phyloP scores from a whole-genome alignment of 2,329 filamentous ascomycete genomes.

The Endoconidiophora laricicola region DNA sequence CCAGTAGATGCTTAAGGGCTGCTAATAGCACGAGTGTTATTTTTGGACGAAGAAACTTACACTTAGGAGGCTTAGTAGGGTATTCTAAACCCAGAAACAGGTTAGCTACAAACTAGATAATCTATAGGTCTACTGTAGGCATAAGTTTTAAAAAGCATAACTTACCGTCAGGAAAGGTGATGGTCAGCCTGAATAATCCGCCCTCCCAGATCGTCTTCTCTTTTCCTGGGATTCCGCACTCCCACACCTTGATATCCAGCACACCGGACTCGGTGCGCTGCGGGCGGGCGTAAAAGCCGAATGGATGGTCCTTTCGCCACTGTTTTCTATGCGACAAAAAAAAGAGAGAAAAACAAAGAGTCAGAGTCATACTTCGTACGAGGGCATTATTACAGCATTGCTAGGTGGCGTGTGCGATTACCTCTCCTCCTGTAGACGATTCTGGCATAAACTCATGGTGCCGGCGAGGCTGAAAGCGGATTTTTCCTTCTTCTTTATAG shows the following conservation, averaged over 20 bases:
- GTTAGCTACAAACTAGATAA: background rate
- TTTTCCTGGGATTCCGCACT: conserved; percentile 90
- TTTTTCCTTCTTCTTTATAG: too few relatives aligned
- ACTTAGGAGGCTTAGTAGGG: conserved; percentile 96
- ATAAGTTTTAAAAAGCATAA: conserved; percentile 12
- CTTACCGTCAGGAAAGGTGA: conserved; percentile 84
- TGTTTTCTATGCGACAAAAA: conserved; percentile 51
- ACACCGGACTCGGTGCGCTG: conserved; percentile 59
- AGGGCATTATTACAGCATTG: background rate
- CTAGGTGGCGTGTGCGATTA: conserved; percentile 22
- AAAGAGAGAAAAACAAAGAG: background rate
- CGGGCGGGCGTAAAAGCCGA: conserved; percentile 91
- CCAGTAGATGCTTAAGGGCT: too few relatives aligned
- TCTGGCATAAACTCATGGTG: conserved; percentile 47
- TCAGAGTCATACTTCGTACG: conserved; percentile 4
- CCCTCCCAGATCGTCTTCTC: conserved; percentile 96
- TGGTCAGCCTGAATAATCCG: conserved; percentile 87
- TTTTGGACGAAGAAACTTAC: conserved; percentile 36
- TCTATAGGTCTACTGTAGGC: background rate
- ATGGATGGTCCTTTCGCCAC: conserved; percentile 93
- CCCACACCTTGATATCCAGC: conserved; percentile 88
- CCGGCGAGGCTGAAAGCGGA: too few relatives aligned
- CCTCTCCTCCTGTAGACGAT: conserved; percentile 78
- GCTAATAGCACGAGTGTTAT: too few relatives aligned
- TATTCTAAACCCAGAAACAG: conserved; percentile 48